Conservation (phyloP, 257 asterid genomes). For the Forsythia viridissima region DNA sequence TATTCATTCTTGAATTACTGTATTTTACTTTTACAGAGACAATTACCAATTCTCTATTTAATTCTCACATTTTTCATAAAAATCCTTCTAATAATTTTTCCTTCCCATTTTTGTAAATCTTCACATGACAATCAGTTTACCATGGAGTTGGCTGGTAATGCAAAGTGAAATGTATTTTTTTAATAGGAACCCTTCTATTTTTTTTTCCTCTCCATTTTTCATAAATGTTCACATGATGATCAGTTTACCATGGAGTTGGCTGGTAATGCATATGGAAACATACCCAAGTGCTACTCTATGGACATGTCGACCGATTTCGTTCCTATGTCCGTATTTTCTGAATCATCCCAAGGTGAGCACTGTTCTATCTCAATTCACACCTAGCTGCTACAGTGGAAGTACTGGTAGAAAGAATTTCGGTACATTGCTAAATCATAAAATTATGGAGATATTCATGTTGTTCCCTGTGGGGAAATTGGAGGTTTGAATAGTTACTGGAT, state of each 20-base stretch:
- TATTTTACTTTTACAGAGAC: background rate
- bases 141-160: slow-evolving; percentile 73
- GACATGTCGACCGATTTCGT: slow-evolving; percentile 81
- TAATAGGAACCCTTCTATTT: too few relatives aligned
- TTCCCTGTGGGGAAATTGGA: background rate
- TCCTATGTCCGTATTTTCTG: slow-evolving; percentile 85
- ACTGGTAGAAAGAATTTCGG: background rate
- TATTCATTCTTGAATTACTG: background rate
- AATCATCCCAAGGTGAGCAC: slow-evolving; percentile 70
- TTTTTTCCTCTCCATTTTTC: too few relatives aligned
- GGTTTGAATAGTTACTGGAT: background rate
- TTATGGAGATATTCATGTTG: background rate
- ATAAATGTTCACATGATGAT: too few relatives aligned
- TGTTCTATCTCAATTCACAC: background rate
- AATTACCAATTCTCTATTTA: too few relatives aligned
- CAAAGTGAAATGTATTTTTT: too few relatives aligned
- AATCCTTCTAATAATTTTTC: slow-evolving; percentile 18
- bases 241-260: too few relatives aligned
- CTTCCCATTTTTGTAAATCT: slow-evolving; percentile 26
- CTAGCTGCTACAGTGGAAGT: background rate
- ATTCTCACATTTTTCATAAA: background rate
- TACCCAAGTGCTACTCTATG: slow-evolving; percentile 71
- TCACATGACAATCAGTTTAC: slow-evolving; percentile 59
- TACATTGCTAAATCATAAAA: background rate
- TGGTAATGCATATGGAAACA: slow-evolving; percentile 40